These are phyloP conservation scores for Phytophthora foliorum DNA, from an alignment of 352 stramenopile genomes.

Conservation along the genomic window DNA sequence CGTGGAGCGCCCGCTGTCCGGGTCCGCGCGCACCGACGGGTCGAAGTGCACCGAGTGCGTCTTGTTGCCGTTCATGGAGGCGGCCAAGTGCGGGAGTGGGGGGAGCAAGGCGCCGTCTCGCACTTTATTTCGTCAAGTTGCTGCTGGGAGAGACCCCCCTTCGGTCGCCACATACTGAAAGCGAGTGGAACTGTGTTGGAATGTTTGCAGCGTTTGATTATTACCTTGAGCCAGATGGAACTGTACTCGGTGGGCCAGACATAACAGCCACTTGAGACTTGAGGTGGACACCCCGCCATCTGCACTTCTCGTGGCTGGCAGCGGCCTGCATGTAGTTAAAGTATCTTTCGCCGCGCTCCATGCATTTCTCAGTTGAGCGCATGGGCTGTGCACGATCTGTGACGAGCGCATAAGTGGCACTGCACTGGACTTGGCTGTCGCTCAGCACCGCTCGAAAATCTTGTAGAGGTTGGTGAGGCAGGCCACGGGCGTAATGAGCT, in stretches of 20 bases:
- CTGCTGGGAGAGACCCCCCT: constrained; percentile 23
- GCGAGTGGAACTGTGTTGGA: constrained; percentile 8
- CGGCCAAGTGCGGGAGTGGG: constrained; percentile 3
- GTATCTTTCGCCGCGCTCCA: constrained; percentile 13
- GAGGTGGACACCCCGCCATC: constrained; percentile 9
- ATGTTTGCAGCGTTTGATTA: constrained; percentile 23
- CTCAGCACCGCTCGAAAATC: constrained; percentile 98
- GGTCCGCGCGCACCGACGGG: constrained; percentile 59
- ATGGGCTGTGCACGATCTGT: background rate
- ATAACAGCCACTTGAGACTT: constrained; percentile 15
- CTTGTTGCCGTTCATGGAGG: constrained; percentile 70
- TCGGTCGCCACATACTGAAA: constrained; percentile 3
- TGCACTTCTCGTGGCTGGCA: constrained; percentile 12
- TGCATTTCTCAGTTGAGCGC: constrained; percentile 5
- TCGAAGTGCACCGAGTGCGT: constrained; percentile 79
- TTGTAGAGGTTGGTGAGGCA: constrained; percentile 98
- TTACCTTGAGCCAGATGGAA: constrained; percentile 15
- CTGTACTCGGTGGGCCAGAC: background rate
- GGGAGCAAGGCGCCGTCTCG: constrained; percentile 7
- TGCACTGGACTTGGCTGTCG: background rate
- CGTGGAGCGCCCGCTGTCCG: constrained; percentile 58
- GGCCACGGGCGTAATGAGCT: constrained; percentile 90
- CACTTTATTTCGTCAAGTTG: constrained; percentile 33
- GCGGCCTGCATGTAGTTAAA: background rate
- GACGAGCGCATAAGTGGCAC: constrained; percentile 4